Evolutionary conservation across 768 basidiomycete species (phyloP), one percentile per base, ranked within the genome.

Genomic region (Sporobolomyces roseus): DNA sequence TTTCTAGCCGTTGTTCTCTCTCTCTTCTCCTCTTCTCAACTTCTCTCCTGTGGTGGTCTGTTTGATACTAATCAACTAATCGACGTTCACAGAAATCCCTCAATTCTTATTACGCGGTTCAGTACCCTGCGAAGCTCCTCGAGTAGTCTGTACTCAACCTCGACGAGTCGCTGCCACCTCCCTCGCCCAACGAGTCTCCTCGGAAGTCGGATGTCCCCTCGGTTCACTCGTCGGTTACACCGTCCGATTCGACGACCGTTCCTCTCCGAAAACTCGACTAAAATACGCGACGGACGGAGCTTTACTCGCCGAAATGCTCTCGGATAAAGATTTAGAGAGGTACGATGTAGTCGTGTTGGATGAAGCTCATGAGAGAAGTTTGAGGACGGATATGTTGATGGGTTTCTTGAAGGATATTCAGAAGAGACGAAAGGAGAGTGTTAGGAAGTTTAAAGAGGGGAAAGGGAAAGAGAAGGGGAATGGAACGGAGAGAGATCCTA

Each of bases 241-340:
- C 2, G 92, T 99, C 45, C 89, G 96, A 19, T 99, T 99, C 78
- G 92, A 98, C 77, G 94, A 98, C 75, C 84, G 83, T 17, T 82
- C 85, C 14, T 76, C 83, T 0, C 81, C 85, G 3, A 64, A 75
- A 38, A 99, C 96, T 5, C 84, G 87, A 54, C 89, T 98, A 79
- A 98, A 97, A 80, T 99, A 92, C 77, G 83, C 96, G 79, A 98
- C 93, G 63, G 96, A 99, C 75, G 96, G 96, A 70, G 97, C 98
- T 90, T 87, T 98, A 72, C 88, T 93, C 49, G 85, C 93, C 49
- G 96, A 99, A 82, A 84, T 93, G 56, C 83, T 93, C 68, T 85
- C 84, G 49, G 91, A 93, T 77, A 82, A 85, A 21, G 77, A 88
- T 36, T 82, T 98, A 52, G 86, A 85, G 61, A 83, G 83, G 65